Evolutionary conservation across 106 monocot species (phyloP), one percentile per base, ranked within the genome.

Genomic region (Dendrobium catenatum): DNA sequence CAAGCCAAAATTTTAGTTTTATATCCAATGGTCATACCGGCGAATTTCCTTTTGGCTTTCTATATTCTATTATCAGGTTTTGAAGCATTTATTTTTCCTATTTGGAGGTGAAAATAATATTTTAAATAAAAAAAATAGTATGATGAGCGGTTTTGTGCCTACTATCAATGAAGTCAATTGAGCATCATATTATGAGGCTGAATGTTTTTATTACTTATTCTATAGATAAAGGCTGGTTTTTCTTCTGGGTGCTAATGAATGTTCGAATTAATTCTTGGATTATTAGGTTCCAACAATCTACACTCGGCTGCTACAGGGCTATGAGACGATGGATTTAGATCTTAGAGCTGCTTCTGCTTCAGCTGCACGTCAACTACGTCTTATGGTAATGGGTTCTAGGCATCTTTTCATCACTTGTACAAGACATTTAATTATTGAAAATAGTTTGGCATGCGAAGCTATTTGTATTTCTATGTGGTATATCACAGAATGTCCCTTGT

Each of bases 261-360:
- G 27, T 20, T 48, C 10, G 15, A 49, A 76, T 76, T 5, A 49
- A 24, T 76, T 76, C 13, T 27, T 76, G 13, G 6, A 76, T 49
- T 76, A 2, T 79, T 40, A 97, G 98, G 95, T 99, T 76, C 98
- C 98, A 83, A 99, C 99, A 19, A 99, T 99, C 85, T 99, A 99
- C 80, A 85, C 88, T n/a, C 82, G 99, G 56, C 87, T 99, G 51
- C 86, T 99, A 51, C 99, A 99, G 89, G 95, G 99, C 10, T 95
- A 91, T 86, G 95, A 93, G 86, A 43, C 79, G 66, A 95, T 99
- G 99, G 93, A 99, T 76, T 79, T 85, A 72, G 91, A 90, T 82
- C 64, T 82, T 55, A 87, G 90, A 91, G 77, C 51, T 56, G 80
- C 87, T 79, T 99, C 91, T 84, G 85, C 99, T 82, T 87, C 82